Base-by-base conservation (phyloP, 1,284 basidiomycete species). In the Ceratobasidium sp. region DNA sequence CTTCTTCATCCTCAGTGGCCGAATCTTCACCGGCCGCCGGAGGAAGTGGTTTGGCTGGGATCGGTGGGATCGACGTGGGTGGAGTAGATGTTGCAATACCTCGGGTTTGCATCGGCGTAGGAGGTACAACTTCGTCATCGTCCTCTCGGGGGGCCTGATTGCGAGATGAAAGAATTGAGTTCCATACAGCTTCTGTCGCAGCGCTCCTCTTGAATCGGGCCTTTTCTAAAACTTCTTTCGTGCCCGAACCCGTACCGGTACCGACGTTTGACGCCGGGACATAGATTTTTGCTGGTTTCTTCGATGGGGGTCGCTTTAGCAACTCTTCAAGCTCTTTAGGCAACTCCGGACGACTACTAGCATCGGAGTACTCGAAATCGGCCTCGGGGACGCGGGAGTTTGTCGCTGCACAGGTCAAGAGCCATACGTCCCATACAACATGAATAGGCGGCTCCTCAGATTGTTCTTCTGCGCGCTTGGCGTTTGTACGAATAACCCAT, bases 401-500 rank as follows among this genome's bases (percentile, higher is more conserved):
- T 8, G 25, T 29, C 25, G 50, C 62, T 7, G 62, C 45, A 40
- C 73, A 75, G 31, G 73, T 72, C 60, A 69, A 70, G n/a, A 74
- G 45, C 74, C 74, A 75, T 43, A 72, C 69, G 8, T 71, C 71
- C 70, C 74, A 74, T 42, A 75, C 71, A 31, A 75, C 65, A 42
- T 72, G 53, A 20, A 74, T 74, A 15, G 35, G 49, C 2, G 65
- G 71, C 22, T 71, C 49, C 47, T 68, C 42, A 31, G 64, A 43
- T 49, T 69, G 22, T 43, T 58, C 58, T 56, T 62, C 50, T 42
- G 25, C 69, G 27, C 56, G 65, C 29, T 70, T 56, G 27, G 57
- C 32, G 60, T 73, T 72, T 7, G 57, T 58, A 12, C 45, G 35
- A 13, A 22, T 42, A 8, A 67, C 68, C 71, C 68, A 73, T 29